A percentile compares a stretch with the other conserved stretches of the same genome.
These are phyloP conservation scores for Cladophialophora chaetospira DNA, from an alignment of 2,329 filamentous ascomycete genomes.

Conservation along the genomic window DNA sequence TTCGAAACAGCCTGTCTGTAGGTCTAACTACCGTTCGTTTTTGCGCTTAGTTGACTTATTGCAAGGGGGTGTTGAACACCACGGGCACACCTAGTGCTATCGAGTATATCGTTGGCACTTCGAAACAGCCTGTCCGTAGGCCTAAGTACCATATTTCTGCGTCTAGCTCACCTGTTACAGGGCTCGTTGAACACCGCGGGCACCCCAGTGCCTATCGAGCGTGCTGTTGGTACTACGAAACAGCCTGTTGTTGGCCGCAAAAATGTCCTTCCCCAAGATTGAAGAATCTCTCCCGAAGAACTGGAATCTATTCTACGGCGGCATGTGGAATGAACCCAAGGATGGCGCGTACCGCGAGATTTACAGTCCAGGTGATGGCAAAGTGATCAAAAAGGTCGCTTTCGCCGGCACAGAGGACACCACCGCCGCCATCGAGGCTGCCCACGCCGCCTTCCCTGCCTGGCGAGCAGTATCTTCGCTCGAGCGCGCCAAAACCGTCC, in stretches of 20 bases:
- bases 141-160: no score
- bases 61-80: no score
- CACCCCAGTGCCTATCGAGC: no score
- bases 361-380: conserved; percentile 34
- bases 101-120: neutral
- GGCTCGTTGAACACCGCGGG: no score
- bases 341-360: conserved; percentile 30
- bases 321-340: conserved; percentile 30
- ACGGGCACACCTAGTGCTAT: no score
- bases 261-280: conserved; percentile 9
- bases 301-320: conserved; percentile 33
- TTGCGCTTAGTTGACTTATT: no score
- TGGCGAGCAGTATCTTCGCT: conserved; percentile 35
- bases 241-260: neutral
- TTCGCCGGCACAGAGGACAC: conserved; percentile 32
- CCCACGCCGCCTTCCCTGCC: conserved; percentile 30
- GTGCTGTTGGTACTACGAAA: neutral
- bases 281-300: conserved; percentile 28
- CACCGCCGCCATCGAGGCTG: conserved; percentile 32
- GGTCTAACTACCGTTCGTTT: no score
- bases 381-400: conserved; percentile 31
- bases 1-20: no score
- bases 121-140: no score
- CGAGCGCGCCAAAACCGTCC: conserved; percentile 33
- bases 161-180: no score